A percentile compares a stretch with the other conserved stretches of the same genome.
phyloP scores from a whole-genome alignment of 2,329 filamentous ascomycete species.

The Trematosphaeria pertusa region DNA sequence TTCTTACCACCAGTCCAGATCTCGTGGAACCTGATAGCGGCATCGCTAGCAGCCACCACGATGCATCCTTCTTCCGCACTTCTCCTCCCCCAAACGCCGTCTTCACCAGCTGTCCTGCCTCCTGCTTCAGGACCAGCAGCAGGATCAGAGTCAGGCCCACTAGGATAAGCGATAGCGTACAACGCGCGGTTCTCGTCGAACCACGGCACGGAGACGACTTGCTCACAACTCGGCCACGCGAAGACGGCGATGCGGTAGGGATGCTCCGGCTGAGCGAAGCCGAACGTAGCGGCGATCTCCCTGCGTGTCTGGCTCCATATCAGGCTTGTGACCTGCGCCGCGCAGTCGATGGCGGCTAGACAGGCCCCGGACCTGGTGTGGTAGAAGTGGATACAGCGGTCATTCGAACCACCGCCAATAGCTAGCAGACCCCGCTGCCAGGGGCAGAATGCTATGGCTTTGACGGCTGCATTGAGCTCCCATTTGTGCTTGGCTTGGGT shows the following conservation, averaged over 20 bases:
- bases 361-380: conserved; percentile 83
- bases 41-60: conserved; percentile 89
- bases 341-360: conserved; percentile 88
- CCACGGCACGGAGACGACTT: conserved; percentile 87
- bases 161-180: conserved; percentile 86
- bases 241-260: conserved; percentile 90
- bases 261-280: conserved; percentile 90
- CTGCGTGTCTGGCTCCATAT: conserved; percentile 86
- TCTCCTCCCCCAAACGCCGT: conserved; percentile 62
- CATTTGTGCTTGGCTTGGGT: conserved; percentile 74
- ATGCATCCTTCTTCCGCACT: conserved; percentile 79
- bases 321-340: conserved; percentile 90
- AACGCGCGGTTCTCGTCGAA: conserved; percentile 78
- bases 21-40: conserved; percentile 94
- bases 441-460: conserved; percentile 95
- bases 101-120: conserved; percentile 53
- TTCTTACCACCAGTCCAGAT: conserved; percentile 76
- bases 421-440: conserved; percentile 89
- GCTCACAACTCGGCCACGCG: conserved; percentile 89
- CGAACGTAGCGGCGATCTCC: conserved; percentile 93
- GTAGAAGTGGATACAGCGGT: conserved; percentile 95
- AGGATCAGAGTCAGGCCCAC: conserved; percentile 56
- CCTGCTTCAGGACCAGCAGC: conserved; percentile 7
- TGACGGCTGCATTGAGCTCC: conserved; percentile 85
- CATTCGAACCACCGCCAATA: conserved; percentile 90